These are phyloP conservation scores for Phialophora chinensis DNA, from an alignment of 2,329 filamentous ascomycete genomes.

Conservation along the genomic window DNA sequence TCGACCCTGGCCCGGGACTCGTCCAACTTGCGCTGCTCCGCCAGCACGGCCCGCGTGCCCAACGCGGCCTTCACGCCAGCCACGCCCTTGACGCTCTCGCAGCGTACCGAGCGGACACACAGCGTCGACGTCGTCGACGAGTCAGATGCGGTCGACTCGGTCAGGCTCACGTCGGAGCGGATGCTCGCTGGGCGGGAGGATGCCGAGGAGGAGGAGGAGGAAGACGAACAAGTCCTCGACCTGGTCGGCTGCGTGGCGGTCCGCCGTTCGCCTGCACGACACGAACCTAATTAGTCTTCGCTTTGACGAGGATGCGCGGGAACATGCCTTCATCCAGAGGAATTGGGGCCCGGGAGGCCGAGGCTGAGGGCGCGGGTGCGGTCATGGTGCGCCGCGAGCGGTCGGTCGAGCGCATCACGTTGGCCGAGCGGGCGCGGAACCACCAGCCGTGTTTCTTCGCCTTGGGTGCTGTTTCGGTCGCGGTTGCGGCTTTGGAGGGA, in stretches of 20 bases:
- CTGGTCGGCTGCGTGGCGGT: too few relatives aligned
- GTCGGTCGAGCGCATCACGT: neutral
- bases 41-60: neutral
- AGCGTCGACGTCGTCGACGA: neutral
- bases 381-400: neutral
- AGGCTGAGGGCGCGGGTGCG: neutral
- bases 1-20: neutral
- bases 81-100: neutral
- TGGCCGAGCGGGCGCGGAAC: constrained; percentile 2
- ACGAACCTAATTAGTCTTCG: neutral
- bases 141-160: neutral
- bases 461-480: neutral
- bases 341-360: neutral
- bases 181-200: neutral
- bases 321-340: constrained; percentile 8
- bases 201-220: too few relatives aligned
- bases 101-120: neutral
- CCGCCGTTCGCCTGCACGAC: neutral
- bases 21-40: neutral
- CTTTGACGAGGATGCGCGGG: constrained; percentile 1
- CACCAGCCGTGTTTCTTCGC: constrained; percentile 1
- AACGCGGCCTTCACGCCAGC: neutral
- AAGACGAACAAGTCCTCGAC: neutral
- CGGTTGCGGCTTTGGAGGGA: neutral
- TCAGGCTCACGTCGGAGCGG: neutral